A percentile compares a stretch with the other conserved stretches of the same genome.
These are phyloP conservation scores for Xylariaceae sp. DNA, from an alignment of 2,329 filamentous ascomycete genomes.

Conservation along the genomic window DNA sequence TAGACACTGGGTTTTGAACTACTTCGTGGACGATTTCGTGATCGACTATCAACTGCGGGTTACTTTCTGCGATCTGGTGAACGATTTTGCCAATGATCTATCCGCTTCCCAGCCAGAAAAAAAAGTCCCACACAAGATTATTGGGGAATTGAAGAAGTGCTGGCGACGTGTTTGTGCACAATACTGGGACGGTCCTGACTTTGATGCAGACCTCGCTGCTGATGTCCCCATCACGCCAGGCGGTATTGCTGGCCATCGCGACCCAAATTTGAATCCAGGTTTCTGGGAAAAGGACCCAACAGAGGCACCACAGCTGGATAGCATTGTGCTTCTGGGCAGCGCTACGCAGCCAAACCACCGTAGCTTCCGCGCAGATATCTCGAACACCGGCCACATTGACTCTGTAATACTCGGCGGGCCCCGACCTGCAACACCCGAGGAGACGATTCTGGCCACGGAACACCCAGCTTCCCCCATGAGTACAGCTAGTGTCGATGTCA, in stretches of 20 bases:
- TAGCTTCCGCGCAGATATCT: slow-evolving; percentile 46
- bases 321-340: slow-evolving; percentile 31
- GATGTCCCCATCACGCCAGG: slow-evolving; percentile 71
- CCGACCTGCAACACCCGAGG: slow-evolving; percentile 47
- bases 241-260: slow-evolving; percentile 61
- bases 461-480: slow-evolving; percentile 51
- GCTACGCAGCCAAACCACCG: slow-evolving; percentile 24
- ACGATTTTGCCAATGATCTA: slow-evolving; percentile 59
- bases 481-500: slow-evolving; percentile 55
- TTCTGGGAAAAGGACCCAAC: slow-evolving; percentile 48
- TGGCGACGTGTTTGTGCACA: slow-evolving; percentile 88
- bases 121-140: slow-evolving; percentile 71
- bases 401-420: slow-evolving; percentile 39
- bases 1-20: slow-evolving; percentile 96
- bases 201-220: slow-evolving; percentile 55
- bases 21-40: slow-evolving; percentile 93
- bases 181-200: slow-evolving; percentile 79
- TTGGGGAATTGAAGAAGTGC: slow-evolving; percentile 92
- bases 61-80: slow-evolving; percentile 77
- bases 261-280: slow-evolving; percentile 51
- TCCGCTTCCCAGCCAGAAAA: slow-evolving; percentile 39
- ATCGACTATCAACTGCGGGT: slow-evolving; percentile 68
- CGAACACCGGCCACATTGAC: slow-evolving; percentile 46
- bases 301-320: slow-evolving; percentile 43
- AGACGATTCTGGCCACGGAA: slow-evolving; percentile 28